Percentiles rank a stretch among this genome's conserved stretches.
These are phyloP conservation scores for Syzygium grande DNA, from an alignment of 345 rosid genomes.

Conservation along the genomic window DNA sequence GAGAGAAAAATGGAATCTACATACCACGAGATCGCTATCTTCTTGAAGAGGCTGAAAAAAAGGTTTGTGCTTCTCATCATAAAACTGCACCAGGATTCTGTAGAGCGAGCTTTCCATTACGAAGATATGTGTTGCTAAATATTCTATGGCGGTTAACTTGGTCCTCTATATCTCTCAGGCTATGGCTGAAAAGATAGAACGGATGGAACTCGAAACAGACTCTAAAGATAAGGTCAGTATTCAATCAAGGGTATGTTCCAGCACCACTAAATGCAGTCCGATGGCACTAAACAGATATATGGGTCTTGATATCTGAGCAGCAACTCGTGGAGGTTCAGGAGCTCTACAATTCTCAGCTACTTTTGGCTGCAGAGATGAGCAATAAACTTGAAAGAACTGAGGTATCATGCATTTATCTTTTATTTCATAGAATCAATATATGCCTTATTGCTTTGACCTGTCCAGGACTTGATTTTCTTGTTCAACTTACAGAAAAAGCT, in stretches of 20 bases:
- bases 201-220: slow-evolving; percentile 75
- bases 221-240: slow-evolving; percentile 69
- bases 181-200: slow-evolving; percentile 96
- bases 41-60: slow-evolving; percentile 94
- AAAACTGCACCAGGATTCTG: not conserved
- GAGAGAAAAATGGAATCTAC: slow-evolving; percentile 97
- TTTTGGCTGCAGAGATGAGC: slow-evolving; percentile 56
- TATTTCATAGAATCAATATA: not conserved
- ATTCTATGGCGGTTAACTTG: not conserved
- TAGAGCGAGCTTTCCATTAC: not conserved
- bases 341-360: slow-evolving; percentile 68
- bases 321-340: slow-evolving; percentile 84
- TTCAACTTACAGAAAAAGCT: slow-evolving; percentile 61
- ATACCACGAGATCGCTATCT: slow-evolving; percentile 90
- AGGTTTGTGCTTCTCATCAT: slow-evolving; percentile 33
- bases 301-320: slow-evolving; percentile 29
- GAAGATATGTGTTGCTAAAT: not conserved
- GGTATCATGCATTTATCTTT: slow-evolving; percentile 27
- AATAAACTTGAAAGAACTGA: slow-evolving; percentile 82
- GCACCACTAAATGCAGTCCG: not conserved
- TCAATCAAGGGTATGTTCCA: not conserved
- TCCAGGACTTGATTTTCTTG: not conserved
- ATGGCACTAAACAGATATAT: not conserved
- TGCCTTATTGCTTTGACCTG: not conserved
- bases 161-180: slow-evolving; percentile 39